Evolutionary conservation across 2,329 filamentous ascomycete genomes (phyloP), one percentile per base, ranked within the genome.

Genomic region (Pseudodiploospora longispora): DNA sequence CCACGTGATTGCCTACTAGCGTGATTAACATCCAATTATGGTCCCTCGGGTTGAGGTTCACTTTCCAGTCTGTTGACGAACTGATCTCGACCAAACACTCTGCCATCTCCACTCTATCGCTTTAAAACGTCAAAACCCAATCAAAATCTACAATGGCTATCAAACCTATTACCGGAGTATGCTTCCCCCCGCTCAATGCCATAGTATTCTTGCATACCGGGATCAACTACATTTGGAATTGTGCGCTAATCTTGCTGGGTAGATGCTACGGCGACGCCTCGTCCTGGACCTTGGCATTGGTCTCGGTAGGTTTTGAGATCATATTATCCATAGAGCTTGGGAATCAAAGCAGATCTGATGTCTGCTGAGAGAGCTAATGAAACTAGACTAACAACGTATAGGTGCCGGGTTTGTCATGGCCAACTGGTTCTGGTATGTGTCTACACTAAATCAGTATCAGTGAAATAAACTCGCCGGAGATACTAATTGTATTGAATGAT

Each of bases 191-290:
- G 44, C 47, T 48, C 63, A 65, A 68, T 66, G 58, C 59, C 53
- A 52, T 43, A 30, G 27, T 2, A 6, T n/a, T 27, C 44, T 30
- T 28, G n/a, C 32, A 34, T 12, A 34, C 9, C 32, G 32, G 9
- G 27, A 29, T 10, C 30, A 32, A 38, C 30, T 27, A 47, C 36
- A 40, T 40, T 40, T 32, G 36, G 37, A 44, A 38, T 58, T 52
- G 45, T 54, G 48, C 54, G 43, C 46, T 48, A 38, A 44, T 42
- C 27, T 48, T 50, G 38, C 42, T 10, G 27, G 30, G 12, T 55
- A 80, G 76, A 80, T 80, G 72, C 72, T 80, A 64, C 74, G 75
- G 65, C 70, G 75, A 62, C 68, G 69, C 62, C 73, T 80, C 61
- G 68, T 80, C 58, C 60, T 72, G 52, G 76, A 80, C 59, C 67